Conservation (phyloP, 1,284 basidiomycete genomes). For the Cerrena zonata region DNA sequence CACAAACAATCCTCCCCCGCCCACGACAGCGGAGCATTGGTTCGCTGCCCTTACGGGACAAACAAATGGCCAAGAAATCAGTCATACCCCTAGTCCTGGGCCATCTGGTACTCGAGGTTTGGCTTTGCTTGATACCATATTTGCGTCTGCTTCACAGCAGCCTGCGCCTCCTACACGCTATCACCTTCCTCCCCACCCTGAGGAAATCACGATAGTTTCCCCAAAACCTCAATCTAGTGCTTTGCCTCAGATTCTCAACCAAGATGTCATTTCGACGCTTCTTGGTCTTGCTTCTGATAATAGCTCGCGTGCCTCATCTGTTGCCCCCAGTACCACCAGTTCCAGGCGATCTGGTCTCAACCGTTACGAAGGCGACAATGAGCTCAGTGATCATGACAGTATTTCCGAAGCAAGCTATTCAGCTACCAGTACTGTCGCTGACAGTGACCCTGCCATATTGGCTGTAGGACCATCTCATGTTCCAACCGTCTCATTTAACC, state of each 20-base stretch:
- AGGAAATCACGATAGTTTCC: conserved; percentile 31
- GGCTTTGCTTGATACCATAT: conserved; percentile 46
- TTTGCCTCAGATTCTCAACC: conserved; percentile 53
- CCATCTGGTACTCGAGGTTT: conserved; percentile 30
- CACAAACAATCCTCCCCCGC: conserved; percentile 15
- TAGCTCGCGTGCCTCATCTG: conserved; percentile 45
- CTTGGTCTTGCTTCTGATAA: conserved; percentile 39
- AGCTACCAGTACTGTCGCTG: conserved; percentile 36
- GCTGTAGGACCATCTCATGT: conserved; percentile 26
- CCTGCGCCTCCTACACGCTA: conserved; percentile 12
- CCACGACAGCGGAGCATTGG: conserved; percentile 20
- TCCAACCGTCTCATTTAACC: conserved; percentile 16
- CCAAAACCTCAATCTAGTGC: conserved; percentile 41
- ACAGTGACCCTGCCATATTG: conserved; percentile 24
- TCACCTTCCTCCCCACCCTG: conserved; percentile 23
- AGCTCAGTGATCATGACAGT: conserved; percentile 29
- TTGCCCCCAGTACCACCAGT: conserved; percentile 36
- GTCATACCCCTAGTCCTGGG: conserved; percentile 7
- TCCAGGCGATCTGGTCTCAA: conserved; percentile 36
- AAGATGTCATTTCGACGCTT: conserved; percentile 57
- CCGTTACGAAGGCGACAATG: conserved; percentile 53
- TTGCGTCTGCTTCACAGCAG: conserved; percentile 40
- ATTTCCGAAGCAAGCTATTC: conserved; percentile 36
- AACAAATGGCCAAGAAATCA: not conserved
- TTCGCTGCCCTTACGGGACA: conserved; percentile 17